Percentiles rank a stretch among this genome's conserved stretches.
These are phyloP conservation scores for Ensete glaucum DNA, from an alignment of 176 grass and related monocot species.

Conservation along the genomic window DNA sequence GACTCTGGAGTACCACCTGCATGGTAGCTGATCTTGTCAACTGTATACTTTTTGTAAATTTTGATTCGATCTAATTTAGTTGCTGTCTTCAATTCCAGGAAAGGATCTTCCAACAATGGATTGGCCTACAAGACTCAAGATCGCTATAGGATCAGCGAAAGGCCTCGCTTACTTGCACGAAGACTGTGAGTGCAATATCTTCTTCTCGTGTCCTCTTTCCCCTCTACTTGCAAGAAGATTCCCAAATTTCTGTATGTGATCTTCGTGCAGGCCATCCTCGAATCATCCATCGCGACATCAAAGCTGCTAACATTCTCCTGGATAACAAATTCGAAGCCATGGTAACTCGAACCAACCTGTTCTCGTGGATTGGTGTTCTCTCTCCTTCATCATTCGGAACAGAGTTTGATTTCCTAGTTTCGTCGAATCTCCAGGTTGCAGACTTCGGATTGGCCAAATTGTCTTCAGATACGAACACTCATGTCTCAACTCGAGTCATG, in stretches of 20 bases:
- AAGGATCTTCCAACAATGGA: constrained; percentile 25
- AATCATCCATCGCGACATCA: constrained; percentile 62
- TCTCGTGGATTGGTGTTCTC: too few relatives aligned
- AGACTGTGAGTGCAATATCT: constrained; percentile 25
- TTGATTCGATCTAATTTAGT: not conserved
- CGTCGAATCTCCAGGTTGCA: constrained; percentile 17
- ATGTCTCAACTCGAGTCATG: constrained; percentile 50
- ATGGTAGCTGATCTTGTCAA: not conserved
- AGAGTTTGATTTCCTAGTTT: not conserved
- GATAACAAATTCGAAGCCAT: constrained; percentile 46
- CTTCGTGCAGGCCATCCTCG: constrained; percentile 26
- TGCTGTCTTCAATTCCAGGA: not conserved
- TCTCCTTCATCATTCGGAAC: too few relatives aligned
- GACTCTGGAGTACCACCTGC: constrained; percentile 9
- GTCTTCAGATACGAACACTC: constrained; percentile 39
- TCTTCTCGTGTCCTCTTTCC: not conserved
- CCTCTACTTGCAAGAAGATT: not conserved
- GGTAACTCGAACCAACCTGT: not conserved
- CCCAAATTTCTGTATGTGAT: not conserved
- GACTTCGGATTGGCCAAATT: constrained; percentile 53
- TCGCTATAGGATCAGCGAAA: constrained; percentile 35
- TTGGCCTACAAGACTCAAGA: constrained; percentile 30
- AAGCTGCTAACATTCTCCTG: constrained; percentile 43
- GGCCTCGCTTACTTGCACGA: constrained; percentile 41
- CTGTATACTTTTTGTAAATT: not conserved